phyloP scores from a whole-genome alignment of 2,329 filamentous ascomycete species.

The Aureobasidium namibiae region DNA sequence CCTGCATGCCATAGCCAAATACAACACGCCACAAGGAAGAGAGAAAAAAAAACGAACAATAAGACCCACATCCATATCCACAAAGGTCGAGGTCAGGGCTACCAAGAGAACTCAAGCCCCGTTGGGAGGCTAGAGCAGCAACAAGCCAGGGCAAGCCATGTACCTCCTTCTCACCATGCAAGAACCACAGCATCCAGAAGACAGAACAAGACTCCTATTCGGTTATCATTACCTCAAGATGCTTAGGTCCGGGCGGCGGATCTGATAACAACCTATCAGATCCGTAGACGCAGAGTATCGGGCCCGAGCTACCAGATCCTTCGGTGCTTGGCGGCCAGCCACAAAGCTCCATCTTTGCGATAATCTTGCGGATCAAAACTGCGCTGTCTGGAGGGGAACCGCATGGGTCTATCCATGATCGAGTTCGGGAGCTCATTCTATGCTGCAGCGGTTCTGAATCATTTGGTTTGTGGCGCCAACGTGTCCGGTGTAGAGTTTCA shows the following conservation, averaged over 20 bases:
- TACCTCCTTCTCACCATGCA: background rate
- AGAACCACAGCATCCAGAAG: background rate
- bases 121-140: background rate
- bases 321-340: conserved; percentile 1
- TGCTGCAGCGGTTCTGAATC: background rate
- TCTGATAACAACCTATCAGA: conserved; percentile 9
- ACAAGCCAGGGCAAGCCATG: background rate
- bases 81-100: background rate
- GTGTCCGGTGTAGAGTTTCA: background rate
- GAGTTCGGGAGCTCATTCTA: background rate
- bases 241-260: background rate
- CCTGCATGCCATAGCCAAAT: background rate
- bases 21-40: background rate
- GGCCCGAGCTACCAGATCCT: conserved; percentile 4
- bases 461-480: background rate
- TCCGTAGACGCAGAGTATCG: background rate
- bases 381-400: background rate
- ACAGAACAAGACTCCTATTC: background rate
- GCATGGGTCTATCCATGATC: background rate
- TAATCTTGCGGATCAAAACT: conserved; percentile 7
- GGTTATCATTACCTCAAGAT: background rate
- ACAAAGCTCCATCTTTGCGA: conserved; percentile 1
- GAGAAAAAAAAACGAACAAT: background rate
- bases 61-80: background rate
- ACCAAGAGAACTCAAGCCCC: background rate